Evolutionary conservation across 495 filamentous ascomycete genomes (phyloP).

Genomic region (Tuber magnatum): DNA sequence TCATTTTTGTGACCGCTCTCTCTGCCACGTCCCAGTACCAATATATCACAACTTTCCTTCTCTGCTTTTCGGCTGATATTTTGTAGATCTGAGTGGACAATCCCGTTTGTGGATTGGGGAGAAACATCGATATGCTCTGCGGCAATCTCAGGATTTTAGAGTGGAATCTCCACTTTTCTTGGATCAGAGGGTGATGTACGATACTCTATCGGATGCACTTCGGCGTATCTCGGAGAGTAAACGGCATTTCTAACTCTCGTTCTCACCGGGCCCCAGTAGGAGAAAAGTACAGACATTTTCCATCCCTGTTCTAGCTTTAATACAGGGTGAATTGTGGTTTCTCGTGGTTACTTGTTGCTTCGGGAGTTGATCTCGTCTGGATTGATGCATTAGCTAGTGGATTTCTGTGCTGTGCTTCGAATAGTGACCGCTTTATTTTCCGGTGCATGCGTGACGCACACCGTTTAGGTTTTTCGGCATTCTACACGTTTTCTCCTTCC

Average conservation of each 20-base stretch:
- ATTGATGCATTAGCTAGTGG: constrained; percentile 4
- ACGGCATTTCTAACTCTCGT: not conserved
- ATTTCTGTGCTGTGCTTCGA: constrained; percentile 5
- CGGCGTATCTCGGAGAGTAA: not conserved
- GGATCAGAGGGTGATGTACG: not conserved
- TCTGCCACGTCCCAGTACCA: constrained; percentile 26
- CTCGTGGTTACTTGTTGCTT: not conserved
- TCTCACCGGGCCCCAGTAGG: not conserved
- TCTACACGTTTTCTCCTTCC: constrained; percentile 24
- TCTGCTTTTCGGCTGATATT: constrained; percentile 14
- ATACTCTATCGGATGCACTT: not conserved
- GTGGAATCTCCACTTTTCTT: not conserved
- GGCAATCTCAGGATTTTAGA: constrained; percentile 1
- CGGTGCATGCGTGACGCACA: constrained; percentile 34
- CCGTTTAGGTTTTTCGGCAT: constrained; percentile 26
- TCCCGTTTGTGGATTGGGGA: not conserved
- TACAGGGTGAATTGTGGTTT: constrained; percentile 1
- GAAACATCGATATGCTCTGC: constrained; percentile 1
- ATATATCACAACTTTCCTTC: constrained; percentile 18
- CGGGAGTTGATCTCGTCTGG: constrained; percentile 1
- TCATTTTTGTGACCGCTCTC: constrained; percentile 6
- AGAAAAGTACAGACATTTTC: not conserved
- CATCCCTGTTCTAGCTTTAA: constrained; percentile 1
- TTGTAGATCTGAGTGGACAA: constrained; percentile 11
- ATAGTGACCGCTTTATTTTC: constrained; percentile 32